These are phyloP conservation scores for Aristolochia californica DNA, from an alignment of 164 flowering plant genomes.

Conservation along the genomic window DNA sequence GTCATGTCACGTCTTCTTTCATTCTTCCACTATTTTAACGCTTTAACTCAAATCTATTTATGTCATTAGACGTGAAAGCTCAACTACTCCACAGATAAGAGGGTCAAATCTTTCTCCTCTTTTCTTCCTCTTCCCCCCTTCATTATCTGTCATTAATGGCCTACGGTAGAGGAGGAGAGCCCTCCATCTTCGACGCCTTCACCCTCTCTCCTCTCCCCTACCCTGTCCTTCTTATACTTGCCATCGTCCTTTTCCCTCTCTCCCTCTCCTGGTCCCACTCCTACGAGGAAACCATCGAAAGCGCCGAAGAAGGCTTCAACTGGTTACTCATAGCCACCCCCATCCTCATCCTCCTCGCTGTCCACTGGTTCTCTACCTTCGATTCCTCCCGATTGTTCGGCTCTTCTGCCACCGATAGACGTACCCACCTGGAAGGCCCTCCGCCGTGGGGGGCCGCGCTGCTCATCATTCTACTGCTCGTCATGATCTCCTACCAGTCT, in stretches of 20 bases:
- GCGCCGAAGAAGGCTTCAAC: conserved; percentile 31
- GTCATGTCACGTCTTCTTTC: too few species aligned
- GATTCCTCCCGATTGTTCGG: conserved; percentile 23
- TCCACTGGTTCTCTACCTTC: conserved; percentile 49
- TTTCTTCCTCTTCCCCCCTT: not conserved
- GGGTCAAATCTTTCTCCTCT: too few species aligned
- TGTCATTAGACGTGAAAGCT: too few species aligned
- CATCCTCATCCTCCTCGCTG: conserved; percentile 32
- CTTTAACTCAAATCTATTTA: too few species aligned
- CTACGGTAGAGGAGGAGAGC: conserved; percentile 22
- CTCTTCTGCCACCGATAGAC: conserved; percentile 26
- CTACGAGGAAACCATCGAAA: conserved; percentile 36
- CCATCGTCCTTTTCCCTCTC: conserved; percentile 41
- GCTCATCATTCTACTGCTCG: conserved; percentile 42
- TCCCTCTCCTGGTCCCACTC: conserved; percentile 44
- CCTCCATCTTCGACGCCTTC: conserved; percentile 39
- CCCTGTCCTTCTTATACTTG: conserved; percentile 62
- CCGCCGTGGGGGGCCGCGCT: conserved; percentile 67
- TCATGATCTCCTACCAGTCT: conserved; percentile 59
- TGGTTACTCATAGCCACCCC: conserved; percentile 54
- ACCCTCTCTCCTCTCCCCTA: conserved; percentile 63
- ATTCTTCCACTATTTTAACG: too few species aligned
- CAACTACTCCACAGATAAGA: too few species aligned
- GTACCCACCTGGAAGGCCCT: conserved; percentile 32
- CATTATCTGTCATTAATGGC: conserved; percentile 6